Evolutionary conservation across 768 basidiomycete species (phyloP).

Genomic region (Hydnomerulius pinastri): DNA sequence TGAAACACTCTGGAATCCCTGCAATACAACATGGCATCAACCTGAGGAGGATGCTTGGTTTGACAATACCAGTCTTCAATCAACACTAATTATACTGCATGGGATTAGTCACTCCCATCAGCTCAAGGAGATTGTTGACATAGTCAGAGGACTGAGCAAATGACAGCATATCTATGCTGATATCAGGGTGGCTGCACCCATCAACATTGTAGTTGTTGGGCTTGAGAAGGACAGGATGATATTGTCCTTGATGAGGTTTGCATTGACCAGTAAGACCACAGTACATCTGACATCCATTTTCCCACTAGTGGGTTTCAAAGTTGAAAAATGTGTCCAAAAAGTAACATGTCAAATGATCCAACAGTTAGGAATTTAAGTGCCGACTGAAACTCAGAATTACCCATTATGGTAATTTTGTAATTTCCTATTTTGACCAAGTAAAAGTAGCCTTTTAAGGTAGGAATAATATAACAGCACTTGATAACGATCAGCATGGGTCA

Average conservation of each 20-base stretch:
- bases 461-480: neutral
- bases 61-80: slow-evolving; percentile 34
- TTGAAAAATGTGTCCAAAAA: too few relatives aligned
- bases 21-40: slow-evolving; percentile 24
- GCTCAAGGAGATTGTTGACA: too few relatives aligned
- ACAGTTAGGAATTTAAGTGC: too few relatives aligned
- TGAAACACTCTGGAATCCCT: slow-evolving; percentile 35
- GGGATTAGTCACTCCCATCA: too few relatives aligned
- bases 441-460: neutral
- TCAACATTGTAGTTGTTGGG: slow-evolving; percentile 23
- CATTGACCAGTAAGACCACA: slow-evolving; percentile 33
- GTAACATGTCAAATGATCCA: too few relatives aligned
- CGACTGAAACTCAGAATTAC: neutral
- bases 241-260: slow-evolving; percentile 32
- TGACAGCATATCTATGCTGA: slow-evolving; percentile 16
- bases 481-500: neutral
- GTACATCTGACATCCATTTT: slow-evolving; percentile 22
- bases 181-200: slow-evolving; percentile 25
- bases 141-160: neutral
- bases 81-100: slow-evolving; percentile 27
- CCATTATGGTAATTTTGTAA: neutral
- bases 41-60: slow-evolving; percentile 39
- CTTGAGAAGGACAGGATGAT: slow-evolving; percentile 39
- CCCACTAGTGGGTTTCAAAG: slow-evolving; percentile 37
- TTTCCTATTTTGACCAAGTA: neutral